Evolutionary conservation across 2,329 filamentous ascomycete genomes (phyloP).

Genomic region (Colletotrichum spaethianum): DNA sequence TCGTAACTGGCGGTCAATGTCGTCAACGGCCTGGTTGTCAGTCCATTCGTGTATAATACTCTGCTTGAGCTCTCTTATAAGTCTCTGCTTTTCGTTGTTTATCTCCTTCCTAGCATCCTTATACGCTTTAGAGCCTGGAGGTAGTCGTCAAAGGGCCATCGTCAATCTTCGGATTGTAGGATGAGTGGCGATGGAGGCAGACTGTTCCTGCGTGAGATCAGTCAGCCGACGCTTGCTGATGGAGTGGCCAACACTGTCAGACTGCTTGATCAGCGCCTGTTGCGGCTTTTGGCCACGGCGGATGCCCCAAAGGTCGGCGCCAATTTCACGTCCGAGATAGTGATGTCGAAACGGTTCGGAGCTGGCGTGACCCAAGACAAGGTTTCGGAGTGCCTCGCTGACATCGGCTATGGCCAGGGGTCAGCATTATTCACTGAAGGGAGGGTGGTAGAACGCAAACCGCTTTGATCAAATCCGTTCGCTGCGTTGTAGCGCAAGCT

Average conservation of each 20-base stretch:
- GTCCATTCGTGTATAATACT: conserved; percentile 41
- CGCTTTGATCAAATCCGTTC: too few relatives aligned
- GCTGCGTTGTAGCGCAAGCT: conserved; percentile 1
- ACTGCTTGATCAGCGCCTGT: conserved; percentile 6
- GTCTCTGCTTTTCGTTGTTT: conserved; percentile 41
- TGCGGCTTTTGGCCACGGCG: neutral
- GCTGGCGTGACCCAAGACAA: neutral
- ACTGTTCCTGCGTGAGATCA: neutral
- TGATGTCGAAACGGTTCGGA: neutral
- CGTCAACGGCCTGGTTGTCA: conserved; percentile 41
- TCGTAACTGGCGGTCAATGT: conserved; percentile 44
- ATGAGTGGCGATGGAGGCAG: neutral
- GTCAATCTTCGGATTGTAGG: neutral
- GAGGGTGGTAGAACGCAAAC: neutral
- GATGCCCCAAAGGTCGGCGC: neutral
- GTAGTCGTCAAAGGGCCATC: neutral
- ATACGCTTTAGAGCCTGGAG: conserved; percentile 12
- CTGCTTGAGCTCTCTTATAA: conserved; percentile 40
- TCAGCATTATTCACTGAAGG: neutral
- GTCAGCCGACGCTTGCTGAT: neutral
- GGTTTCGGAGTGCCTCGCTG: neutral
- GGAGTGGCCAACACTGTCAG: neutral
- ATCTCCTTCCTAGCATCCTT: conserved; percentile 14
- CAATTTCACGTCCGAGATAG: conserved; percentile 3
- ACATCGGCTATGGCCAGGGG: neutral